Evolutionary conservation across 768 basidiomycete species (phyloP).

Genomic region (Hydnum rufescens): DNA sequence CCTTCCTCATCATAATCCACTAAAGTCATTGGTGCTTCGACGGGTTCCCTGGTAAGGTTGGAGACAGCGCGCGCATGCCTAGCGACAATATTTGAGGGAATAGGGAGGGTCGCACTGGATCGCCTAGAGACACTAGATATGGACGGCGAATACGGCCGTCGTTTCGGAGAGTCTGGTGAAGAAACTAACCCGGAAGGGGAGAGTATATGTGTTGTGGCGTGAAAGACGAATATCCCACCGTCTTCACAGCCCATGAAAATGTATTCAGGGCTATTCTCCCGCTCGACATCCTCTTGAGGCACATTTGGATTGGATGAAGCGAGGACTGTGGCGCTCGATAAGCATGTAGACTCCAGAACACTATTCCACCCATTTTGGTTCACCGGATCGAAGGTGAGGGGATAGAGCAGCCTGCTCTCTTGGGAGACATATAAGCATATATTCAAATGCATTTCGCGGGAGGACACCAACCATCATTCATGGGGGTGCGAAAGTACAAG

Average conservation of each 20-base stretch:
- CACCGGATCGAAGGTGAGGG: neutral
- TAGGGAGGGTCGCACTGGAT: neutral
- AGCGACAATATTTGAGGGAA: neutral
- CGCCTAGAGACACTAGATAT: neutral
- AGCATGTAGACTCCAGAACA: too few species aligned
- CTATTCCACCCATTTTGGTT: too few species aligned
- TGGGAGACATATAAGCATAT: too few species aligned
- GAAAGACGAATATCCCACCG: neutral
- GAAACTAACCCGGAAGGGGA: neutral
- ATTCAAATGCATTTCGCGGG: too few species aligned
- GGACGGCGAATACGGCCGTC: neutral
- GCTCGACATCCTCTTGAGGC: too few species aligned
- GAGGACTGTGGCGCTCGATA: too few species aligned
- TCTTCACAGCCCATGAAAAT: neutral
- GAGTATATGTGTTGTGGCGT: neutral
- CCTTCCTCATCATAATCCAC: constrained; percentile 72
- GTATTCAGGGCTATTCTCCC: too few species aligned
- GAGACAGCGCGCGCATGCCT: constrained; percentile 35
- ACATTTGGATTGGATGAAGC: too few species aligned
- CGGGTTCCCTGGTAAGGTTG: constrained; percentile 47
- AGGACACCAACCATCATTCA: too few species aligned
- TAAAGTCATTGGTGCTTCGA: constrained; percentile 57
- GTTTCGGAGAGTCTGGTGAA: too few species aligned
- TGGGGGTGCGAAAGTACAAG: too few species aligned
- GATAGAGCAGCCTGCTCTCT: too few species aligned